A percentile compares a stretch with the other conserved stretches of the same genome.
These are phyloP conservation scores for Coemansia sp. DNA, from an alignment of 192 early-diverging fungal species.

Conservation along the genomic window DNA sequence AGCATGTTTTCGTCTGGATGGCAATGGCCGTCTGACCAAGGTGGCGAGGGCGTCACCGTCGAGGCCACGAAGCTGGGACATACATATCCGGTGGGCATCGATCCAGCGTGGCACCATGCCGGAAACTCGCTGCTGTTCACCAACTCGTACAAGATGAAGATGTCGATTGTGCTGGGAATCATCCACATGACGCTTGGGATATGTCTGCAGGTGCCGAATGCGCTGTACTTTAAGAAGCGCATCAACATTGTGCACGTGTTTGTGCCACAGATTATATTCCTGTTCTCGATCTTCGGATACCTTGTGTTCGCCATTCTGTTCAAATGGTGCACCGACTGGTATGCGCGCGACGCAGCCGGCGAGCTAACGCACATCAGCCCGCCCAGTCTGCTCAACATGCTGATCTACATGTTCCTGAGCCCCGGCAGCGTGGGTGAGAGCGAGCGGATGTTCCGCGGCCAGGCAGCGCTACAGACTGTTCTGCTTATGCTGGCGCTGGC, in stretches of 20 bases:
- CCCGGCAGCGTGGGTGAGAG: constrained; percentile 74
- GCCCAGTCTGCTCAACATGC: constrained; percentile 93
- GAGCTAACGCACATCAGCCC: constrained; percentile 70
- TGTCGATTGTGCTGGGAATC: constrained; percentile 93
- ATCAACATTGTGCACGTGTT: constrained; percentile 84
- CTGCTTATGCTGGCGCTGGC: constrained; percentile 80
- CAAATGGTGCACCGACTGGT: constrained; percentile 97
- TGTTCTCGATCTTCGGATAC: constrained; percentile 95
- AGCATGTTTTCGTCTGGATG: constrained; percentile 76
- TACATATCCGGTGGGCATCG: constrained; percentile 80
- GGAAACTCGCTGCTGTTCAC: constrained; percentile 94
- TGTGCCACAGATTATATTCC: constrained; percentile 92
- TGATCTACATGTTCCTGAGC: constrained; percentile 99
- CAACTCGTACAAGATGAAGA: constrained; percentile 99
- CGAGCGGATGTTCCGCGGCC: constrained; percentile 82
- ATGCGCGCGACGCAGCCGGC: constrained; percentile 66
- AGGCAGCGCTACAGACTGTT: constrained; percentile 78
- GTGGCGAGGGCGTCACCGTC: constrained; percentile 60
- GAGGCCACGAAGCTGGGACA: constrained; percentile 62
- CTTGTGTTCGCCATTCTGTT: constrained; percentile 85
- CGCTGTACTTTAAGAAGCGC: constrained; percentile 81
- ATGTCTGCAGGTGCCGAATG: constrained; percentile 84
- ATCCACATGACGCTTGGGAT: constrained; percentile 98
- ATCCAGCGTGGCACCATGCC: constrained; percentile 91
- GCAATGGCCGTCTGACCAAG: constrained; percentile 64